Percentiles rank a stretch among this genome's conserved stretches.
These are phyloP conservation scores for Gynochthodes officinalis DNA, from an alignment of 257 asterid species.

Conservation along the genomic window DNA sequence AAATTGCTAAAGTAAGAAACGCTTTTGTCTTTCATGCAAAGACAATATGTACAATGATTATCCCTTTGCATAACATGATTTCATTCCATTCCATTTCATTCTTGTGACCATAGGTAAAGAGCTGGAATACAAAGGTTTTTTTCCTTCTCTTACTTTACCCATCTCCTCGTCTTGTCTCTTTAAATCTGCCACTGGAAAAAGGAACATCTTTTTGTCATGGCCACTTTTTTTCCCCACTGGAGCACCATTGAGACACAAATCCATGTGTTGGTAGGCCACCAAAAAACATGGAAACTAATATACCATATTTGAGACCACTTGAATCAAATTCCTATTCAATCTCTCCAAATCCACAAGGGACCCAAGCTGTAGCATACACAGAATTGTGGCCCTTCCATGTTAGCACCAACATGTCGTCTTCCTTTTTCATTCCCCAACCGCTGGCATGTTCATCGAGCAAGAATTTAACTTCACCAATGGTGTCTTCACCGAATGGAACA, in stretches of 20 bases:
- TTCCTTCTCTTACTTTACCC: background rate
- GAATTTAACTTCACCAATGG: constrained; percentile 48
- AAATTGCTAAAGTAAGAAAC: background rate
- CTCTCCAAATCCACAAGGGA: constrained; percentile 30
- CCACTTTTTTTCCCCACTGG: background rate
- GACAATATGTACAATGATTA: constrained; percentile 8
- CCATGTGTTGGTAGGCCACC: constrained; percentile 1
- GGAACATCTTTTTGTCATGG: background rate
- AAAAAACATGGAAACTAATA: background rate
- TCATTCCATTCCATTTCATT: background rate
- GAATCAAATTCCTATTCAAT: background rate
- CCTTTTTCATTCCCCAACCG: constrained; percentile 91
- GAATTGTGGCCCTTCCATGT: constrained; percentile 88
- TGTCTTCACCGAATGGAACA: constrained; percentile 56
- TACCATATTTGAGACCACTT: too few relatives aligned
- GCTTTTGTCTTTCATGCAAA: constrained; percentile 6
- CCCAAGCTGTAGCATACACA: constrained; percentile 65
- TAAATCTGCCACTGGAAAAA: constrained; percentile 3
- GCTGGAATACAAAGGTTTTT: background rate
- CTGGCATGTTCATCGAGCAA: constrained; percentile 74
- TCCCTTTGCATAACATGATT: background rate
- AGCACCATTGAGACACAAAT: background rate
- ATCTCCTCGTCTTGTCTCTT: background rate
- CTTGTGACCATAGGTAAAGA: constrained; percentile 4
- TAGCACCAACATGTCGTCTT: constrained; percentile 58